phyloP scores from a whole-genome alignment of 129 eudicot species.

The Pittosporum tobira region DNA sequence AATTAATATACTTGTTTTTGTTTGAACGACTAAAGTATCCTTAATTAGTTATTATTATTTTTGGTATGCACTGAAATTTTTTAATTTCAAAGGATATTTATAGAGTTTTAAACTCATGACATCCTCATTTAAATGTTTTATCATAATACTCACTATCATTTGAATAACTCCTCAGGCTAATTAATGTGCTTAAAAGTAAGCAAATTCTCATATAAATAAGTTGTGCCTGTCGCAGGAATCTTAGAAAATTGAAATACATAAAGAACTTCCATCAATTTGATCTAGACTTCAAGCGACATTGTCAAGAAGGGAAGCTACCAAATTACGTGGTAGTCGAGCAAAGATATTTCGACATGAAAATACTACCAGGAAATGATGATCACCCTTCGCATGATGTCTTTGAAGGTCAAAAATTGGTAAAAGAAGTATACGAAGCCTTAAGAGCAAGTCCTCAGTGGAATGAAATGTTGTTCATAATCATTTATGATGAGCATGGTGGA shows the following conservation, averaged over 20 bases:
- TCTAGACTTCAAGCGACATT: slow-evolving; percentile 30
- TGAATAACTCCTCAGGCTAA: too few species aligned
- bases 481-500: slow-evolving; percentile 48
- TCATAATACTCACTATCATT: too few species aligned
- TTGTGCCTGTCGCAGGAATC: slow-evolving; percentile 32
- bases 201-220: too few species aligned
- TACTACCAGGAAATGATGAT: slow-evolving; percentile 43
- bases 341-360: slow-evolving; percentile 27
- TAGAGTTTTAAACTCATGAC: too few species aligned
- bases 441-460: slow-evolving; percentile 57
- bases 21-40: too few species aligned
- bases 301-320: slow-evolving; percentile 43
- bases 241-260: slow-evolving; percentile 35
- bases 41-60: too few species aligned
- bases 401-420: slow-evolving; percentile 36
- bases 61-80: too few species aligned
- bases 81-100: too few species aligned
- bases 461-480: slow-evolving; percentile 36
- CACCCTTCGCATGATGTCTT: slow-evolving; percentile 54
- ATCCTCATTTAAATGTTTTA: too few species aligned
- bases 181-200: too few species aligned
- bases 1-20: too few species aligned
- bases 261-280: slow-evolving; percentile 33
- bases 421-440: slow-evolving; percentile 39
- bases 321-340: slow-evolving; percentile 44